phyloP scores from a whole-genome alignment of 75 land plant species.

The Azolla pinnata region DNA sequence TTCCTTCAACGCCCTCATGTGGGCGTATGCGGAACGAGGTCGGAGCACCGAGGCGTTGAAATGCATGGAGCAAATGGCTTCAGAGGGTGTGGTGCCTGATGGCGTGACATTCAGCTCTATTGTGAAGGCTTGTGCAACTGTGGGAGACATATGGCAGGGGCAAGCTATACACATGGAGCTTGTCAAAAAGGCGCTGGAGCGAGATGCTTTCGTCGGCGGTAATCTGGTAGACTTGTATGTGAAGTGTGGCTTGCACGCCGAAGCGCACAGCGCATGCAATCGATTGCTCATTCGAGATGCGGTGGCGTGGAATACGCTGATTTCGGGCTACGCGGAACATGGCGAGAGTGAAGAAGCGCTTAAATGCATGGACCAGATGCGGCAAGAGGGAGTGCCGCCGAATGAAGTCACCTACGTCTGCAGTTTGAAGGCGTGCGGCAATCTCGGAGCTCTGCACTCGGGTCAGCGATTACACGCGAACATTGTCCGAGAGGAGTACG shows the following conservation, averaged over 20 bases:
- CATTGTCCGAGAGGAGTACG: background rate
- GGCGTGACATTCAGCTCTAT: constrained; percentile 18
- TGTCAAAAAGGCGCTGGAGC: constrained; percentile 4
- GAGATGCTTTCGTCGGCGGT: constrained; percentile 2
- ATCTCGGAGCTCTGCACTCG: constrained; percentile 1
- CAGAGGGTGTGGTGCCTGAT: constrained; percentile 13
- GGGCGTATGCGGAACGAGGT: constrained; percentile 21
- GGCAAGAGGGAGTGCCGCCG: constrained; percentile 5
- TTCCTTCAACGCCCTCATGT: constrained; percentile 23
- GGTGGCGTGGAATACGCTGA: constrained; percentile 14
- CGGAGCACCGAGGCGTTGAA: constrained; percentile 9
- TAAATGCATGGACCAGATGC: constrained; percentile 3
- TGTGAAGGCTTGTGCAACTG: constrained; percentile 20
- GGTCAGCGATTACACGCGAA: background rate
- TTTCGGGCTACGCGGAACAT: constrained; percentile 8
- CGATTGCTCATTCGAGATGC: constrained; percentile 3
- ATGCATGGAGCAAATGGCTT: constrained; percentile 5
- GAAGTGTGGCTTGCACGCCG: constrained; percentile 12
- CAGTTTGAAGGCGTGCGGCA: constrained; percentile 11
- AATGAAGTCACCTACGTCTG: constrained; percentile 6
- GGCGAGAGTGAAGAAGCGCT: constrained; percentile 12
- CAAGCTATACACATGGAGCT: constrained; percentile 8
- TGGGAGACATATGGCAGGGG: constrained; percentile 17
- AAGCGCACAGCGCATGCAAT: constrained; percentile 6
- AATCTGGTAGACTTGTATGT: constrained; percentile 11